Base-by-base conservation (phyloP, 345 rosid genomes). In the Eutrema heterophyllum region DNA sequence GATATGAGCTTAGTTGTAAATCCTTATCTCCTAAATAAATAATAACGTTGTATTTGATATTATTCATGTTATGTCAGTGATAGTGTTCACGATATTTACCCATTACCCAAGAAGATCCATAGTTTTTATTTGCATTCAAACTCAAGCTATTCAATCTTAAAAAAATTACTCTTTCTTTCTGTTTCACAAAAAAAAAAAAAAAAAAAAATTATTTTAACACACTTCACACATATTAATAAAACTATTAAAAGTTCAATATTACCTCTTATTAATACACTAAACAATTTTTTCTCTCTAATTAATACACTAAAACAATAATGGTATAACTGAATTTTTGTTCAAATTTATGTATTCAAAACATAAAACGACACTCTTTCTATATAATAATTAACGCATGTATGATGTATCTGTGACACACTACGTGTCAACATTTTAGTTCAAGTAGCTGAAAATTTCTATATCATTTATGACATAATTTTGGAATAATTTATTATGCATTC, bases 91-190 rank as follows among this genome's bases (percentile, higher is more conserved):
- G 15, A 36, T 56, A 56, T 26, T 10, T 44, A 41, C 12, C 33
- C 40, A 36, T 65, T 15, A 18, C 57, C 51, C 57, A 66, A 50
- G 59, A 65, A 74, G 72, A 74, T 57, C 52, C 53, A 57, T 45
- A 13, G 1, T 16, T 27, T 49, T 74, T 6, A 39, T 74, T 66
- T 65, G 71, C 66, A 40, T 38, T 51, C 5, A 5, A 35, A 49
- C 24, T 18, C 11, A 64, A 32, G 7, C 9, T 45, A 15, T n/a
- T 48, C 6, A 32, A 46, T 64, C 29, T 18, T 21, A 21, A 21
- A 14, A 27, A 26, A 14, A 6, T n/a, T n/a, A n/a, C n/a, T n/a
- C n/a, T n/a, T n/a, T n/a, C n/a, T n/a, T n/a, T n/a, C n/a, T n/a
- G n/a, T n/a, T n/a, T n/a, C n/a, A n/a, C n/a, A n/a, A n/a, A n/a